A percentile compares a stretch with the other conserved stretches of the same genome.
phyloP scores from a whole-genome alignment of 345 rosid genomes.

The Euphorbia lathyris region DNA sequence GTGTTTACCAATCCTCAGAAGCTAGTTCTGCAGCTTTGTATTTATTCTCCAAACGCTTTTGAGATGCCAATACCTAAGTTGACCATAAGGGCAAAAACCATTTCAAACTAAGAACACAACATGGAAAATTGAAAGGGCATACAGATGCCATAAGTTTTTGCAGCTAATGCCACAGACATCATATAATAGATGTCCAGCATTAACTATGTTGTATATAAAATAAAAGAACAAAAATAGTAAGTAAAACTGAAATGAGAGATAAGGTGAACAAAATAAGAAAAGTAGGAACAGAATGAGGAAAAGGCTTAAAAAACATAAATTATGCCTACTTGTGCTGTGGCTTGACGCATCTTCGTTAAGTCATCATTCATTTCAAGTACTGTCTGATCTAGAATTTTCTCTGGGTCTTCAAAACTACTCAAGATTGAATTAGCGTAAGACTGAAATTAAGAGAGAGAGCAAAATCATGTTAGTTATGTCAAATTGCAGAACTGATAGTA shows the following conservation, averaged over 20 bases:
- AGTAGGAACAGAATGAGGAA: too few relatives aligned
- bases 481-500: background rate
- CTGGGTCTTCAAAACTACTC: slow-evolving; percentile 75
- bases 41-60: slow-evolving; percentile 69
- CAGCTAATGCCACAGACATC: slow-evolving; percentile 1
- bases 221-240: background rate
- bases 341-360: slow-evolving; percentile 80
- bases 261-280: background rate
- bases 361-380: slow-evolving; percentile 83
- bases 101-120: background rate
- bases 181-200: background rate
- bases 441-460: slow-evolving; percentile 38
- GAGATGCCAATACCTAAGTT: slow-evolving; percentile 69
- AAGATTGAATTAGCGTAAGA: slow-evolving; percentile 73
- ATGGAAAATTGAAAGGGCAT: background rate
- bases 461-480: slow-evolving; percentile 5
- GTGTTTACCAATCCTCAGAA: slow-evolving; percentile 64
- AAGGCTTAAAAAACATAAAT: slow-evolving; percentile 5
- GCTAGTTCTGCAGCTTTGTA: slow-evolving; percentile 67
- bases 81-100: slow-evolving; percentile 8
- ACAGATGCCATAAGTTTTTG: background rate
- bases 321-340: slow-evolving; percentile 72
- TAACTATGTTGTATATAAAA: background rate
- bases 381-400: slow-evolving; percentile 73
- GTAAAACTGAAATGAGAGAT: background rate